Percentiles rank a stretch among this genome's conserved stretches.
phyloP scores from a whole-genome alignment of 306 rosid genomes.

The Coriaria nepalensis region DNA sequence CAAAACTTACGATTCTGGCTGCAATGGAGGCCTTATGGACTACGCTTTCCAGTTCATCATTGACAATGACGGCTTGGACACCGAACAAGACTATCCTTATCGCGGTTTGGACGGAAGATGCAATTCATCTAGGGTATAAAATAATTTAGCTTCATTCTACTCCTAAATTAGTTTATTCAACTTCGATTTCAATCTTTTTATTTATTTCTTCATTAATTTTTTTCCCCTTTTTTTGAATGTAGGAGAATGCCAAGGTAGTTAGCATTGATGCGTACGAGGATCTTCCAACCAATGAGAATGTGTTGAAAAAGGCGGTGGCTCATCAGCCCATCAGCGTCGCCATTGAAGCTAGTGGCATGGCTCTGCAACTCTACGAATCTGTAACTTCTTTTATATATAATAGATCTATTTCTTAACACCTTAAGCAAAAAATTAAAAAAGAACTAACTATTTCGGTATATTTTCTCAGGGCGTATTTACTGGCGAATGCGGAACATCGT shows the following conservation, averaged over 20 bases:
- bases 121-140: constrained; percentile 35
- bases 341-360: constrained; percentile 56
- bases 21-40: constrained; percentile 89
- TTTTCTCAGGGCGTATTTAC: constrained; percentile 67
- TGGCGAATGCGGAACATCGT: constrained; percentile 50
- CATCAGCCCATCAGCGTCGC: constrained; percentile 53
- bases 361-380: constrained; percentile 52
- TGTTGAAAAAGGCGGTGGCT: constrained; percentile 43
- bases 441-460: neutral
- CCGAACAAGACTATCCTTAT: constrained; percentile 79
- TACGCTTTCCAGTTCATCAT: constrained; percentile 76
- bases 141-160: neutral
- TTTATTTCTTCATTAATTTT: neutral
- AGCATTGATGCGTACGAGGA: constrained; percentile 71
- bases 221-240: neutral
- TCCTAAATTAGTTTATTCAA: no score
- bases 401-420: neutral
- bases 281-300: constrained; percentile 52
- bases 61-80: constrained; percentile 75
- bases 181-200: neutral
- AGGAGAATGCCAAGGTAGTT: constrained; percentile 55
- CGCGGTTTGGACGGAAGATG: constrained; percentile 40
- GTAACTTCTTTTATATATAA: constrained; percentile 11
- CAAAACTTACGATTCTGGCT: constrained; percentile 44
- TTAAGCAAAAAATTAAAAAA: neutral